Conservation (phyloP, 2,329 filamentous ascomycete species). For the Ceratocystis eucalypticola region DNA sequence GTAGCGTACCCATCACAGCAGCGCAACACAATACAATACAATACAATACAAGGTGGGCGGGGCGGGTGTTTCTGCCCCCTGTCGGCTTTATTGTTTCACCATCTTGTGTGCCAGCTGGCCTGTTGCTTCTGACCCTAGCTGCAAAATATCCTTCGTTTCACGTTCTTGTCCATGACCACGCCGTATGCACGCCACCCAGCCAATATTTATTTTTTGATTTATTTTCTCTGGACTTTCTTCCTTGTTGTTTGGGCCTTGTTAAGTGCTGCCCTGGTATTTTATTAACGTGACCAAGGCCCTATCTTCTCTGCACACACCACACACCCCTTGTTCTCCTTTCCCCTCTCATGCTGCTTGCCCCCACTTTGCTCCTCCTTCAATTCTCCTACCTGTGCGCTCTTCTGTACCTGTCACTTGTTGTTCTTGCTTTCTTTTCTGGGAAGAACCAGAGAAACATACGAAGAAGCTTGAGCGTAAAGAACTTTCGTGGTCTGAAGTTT, state of each 20-base stretch:
- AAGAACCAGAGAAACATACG: not conserved
- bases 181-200: not conserved
- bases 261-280: constrained; percentile 2
- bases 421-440: not conserved
- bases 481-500: not conserved
- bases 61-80: constrained; percentile 3
- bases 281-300: not conserved
- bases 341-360: not conserved
- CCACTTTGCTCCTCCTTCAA: not conserved
- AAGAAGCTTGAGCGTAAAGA: not conserved
- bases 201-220: not conserved
- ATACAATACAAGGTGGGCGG: not conserved
- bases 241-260: constrained; percentile 2
- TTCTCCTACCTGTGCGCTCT: not conserved
- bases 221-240: not conserved
- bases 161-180: not conserved
- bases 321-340: not conserved
- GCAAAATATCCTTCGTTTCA: not conserved
- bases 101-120: not conserved
- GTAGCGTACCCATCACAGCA: not conserved
- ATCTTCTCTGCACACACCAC: not conserved
- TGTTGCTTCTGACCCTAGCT: not conserved
- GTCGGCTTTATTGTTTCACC: constrained; percentile 5
- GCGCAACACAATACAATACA: not conserved
- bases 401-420: not conserved